Evolutionary conservation across 768 basidiomycete species (phyloP), one percentile per base, ranked within the genome.

Genomic region (Suillus cothurnatus): DNA sequence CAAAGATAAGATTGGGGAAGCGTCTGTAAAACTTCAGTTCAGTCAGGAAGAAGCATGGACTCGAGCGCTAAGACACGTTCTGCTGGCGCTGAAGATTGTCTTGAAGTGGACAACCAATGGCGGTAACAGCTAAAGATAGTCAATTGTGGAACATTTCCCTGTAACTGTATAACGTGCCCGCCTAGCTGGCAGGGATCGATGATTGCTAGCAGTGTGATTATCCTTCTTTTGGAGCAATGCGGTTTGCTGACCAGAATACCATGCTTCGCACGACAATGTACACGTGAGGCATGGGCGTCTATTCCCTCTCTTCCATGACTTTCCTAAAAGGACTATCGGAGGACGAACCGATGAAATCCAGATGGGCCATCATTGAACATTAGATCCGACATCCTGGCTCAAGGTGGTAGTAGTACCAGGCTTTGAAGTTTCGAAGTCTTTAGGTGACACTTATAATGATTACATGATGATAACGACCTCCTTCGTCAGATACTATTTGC

Each of bases 1-100:
- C 49, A 98, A 94, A 77, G 97, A 99, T 78, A 94, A 91, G 79
- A 99, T 99, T 63, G 96, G 95, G 8, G 95, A 97, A 62, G 91
- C 93, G 21, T 95, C 94, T 1, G 92, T 99, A 68, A 95, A 96
- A 77, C 81, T 96, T 4, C 95, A 96, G 72, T 97, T 97, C 76
- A 92, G 91, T 69, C 93, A 94, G 71, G 97, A 99, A 74, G 97
- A 99, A 72, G 84, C 88, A 0, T 99, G 97, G 97, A 98, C 97
- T 28, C 88, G 94, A 65, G 94, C 95, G 5, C 80, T 99, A 71
- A 85, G 94, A 38, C 95, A 97, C 71, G 93, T 99, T 64, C 82
- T 97, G 64, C 84, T 95, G 26, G 94, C 93, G 23, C 82, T 96
- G 47, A 95, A 95, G 79, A 91, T 94, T 65, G 86, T 94, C 57